Conservation (phyloP, 148 eudicot species). For the Chenopodium quinoa region DNA sequence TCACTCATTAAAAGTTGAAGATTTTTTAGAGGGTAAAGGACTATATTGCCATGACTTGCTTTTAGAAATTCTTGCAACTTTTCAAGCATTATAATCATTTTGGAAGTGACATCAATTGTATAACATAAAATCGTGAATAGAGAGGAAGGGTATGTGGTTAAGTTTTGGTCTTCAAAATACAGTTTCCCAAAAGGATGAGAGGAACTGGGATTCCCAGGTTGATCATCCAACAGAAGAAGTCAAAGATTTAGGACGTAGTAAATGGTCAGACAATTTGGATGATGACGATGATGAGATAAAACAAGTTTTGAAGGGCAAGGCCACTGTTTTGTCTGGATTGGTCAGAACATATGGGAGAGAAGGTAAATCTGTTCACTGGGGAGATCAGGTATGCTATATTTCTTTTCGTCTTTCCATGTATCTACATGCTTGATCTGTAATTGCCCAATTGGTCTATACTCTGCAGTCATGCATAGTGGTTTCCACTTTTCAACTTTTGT, state of each 20-base stretch:
- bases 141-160: constrained; percentile 6
- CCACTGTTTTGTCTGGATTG: constrained; percentile 53
- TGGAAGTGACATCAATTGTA: neutral
- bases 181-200: constrained; percentile 46
- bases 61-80: neutral
- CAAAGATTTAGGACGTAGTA: constrained; percentile 88
- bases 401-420: constrained; percentile 8
- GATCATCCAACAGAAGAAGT: constrained; percentile 52
- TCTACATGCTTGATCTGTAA: neutral
- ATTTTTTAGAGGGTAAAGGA: neutral
- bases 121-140: neutral
- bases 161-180: constrained; percentile 21
- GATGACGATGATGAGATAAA: constrained; percentile 43
- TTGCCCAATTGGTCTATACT: too few relatives aligned
- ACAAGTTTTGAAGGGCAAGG: constrained; percentile 40
- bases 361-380: constrained; percentile 96
- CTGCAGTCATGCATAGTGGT: neutral
- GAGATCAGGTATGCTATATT: constrained; percentile 71
- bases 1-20: neutral
- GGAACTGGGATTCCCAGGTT: constrained; percentile 37
- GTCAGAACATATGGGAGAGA: constrained; percentile 56
- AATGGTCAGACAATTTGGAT: constrained; percentile 86
- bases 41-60: neutral
- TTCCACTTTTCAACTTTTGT: neutral
- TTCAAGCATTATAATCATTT: neutral